phyloP scores from a whole-genome alignment of 192 early-diverging fungal genomes.

The Coemansia pectinata region DNA sequence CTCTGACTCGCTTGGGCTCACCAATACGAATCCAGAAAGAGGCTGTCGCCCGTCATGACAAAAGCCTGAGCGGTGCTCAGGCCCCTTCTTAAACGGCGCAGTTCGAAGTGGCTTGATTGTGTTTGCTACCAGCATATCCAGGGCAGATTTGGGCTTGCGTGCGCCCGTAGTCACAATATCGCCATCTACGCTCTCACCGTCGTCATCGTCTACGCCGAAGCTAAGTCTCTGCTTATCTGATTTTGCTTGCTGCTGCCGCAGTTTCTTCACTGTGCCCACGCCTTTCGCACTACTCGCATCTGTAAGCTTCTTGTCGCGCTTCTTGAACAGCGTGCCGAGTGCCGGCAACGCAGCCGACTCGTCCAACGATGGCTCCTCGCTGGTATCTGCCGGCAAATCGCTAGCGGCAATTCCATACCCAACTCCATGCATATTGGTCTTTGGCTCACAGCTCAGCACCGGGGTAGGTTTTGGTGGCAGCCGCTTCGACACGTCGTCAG shows the following conservation, averaged over 20 bases:
- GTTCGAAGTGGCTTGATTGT: neutral
- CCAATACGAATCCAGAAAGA: slow-evolving; percentile 23
- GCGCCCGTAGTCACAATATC: neutral
- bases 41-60: slow-evolving; percentile 19
- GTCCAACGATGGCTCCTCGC: neutral
- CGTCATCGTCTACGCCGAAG: slow-evolving; percentile 26
- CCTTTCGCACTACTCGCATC: neutral
- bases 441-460: neutral
- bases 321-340: slow-evolving; percentile 30
- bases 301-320: neutral
- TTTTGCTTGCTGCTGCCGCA: slow-evolving; percentile 4
- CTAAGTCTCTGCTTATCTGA: slow-evolving; percentile 23
- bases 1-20: slow-evolving; percentile 1
- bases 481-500: neutral
- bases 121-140: neutral
- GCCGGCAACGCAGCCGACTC: neutral
- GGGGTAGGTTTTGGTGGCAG: slow-evolving; percentile 9
- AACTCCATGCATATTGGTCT: slow-evolving; percentile 18
- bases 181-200: neutral
- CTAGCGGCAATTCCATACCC: slow-evolving; percentile 27
- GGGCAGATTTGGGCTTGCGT: neutral
- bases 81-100: neutral
- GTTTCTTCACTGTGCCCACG: neutral
- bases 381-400: neutral
- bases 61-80: neutral